These are phyloP conservation scores for Arthrobotrys megalospora DNA, from an alignment of 2,329 filamentous ascomycete species.

Conservation along the genomic window DNA sequence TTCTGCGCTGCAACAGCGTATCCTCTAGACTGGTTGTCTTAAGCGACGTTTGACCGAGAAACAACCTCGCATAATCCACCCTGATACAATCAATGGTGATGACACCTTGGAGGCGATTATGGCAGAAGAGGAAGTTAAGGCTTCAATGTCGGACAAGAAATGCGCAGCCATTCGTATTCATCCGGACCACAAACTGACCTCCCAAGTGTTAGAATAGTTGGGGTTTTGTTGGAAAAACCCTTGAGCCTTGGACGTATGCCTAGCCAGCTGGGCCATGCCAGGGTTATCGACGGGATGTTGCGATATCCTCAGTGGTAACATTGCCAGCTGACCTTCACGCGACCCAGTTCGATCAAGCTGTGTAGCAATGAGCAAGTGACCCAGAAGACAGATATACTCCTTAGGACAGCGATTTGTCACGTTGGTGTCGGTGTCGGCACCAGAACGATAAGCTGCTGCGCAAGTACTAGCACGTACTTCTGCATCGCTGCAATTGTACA, in stretches of 20 bases:
- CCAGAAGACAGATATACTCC: too few species aligned
- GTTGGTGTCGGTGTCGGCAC: too few species aligned
- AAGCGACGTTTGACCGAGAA: background rate
- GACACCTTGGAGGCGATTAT: too few species aligned
- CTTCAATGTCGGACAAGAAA: background rate
- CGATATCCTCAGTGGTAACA: background rate
- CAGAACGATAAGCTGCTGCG: background rate
- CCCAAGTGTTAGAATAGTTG: background rate
- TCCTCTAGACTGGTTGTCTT: too few species aligned
- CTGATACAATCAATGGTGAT: background rate
- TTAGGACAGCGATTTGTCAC: background rate
- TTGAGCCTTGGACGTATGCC: background rate
- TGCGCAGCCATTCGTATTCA: conserved; percentile 8
- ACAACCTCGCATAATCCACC: background rate
- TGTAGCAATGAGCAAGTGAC: background rate
- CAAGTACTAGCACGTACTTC: too few species aligned
- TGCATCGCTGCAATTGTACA: too few species aligned
- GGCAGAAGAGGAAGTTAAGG: background rate
- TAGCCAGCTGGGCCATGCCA: background rate
- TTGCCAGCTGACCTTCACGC: conserved; percentile 15
- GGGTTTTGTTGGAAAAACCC: background rate
- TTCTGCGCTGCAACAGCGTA: too few species aligned
- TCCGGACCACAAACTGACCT: background rate
- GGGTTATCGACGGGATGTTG: too few species aligned
- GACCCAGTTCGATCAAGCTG: background rate